phyloP scores from a whole-genome alignment of 2,329 filamentous ascomycete species.

The Davidsoniella australis region DNA sequence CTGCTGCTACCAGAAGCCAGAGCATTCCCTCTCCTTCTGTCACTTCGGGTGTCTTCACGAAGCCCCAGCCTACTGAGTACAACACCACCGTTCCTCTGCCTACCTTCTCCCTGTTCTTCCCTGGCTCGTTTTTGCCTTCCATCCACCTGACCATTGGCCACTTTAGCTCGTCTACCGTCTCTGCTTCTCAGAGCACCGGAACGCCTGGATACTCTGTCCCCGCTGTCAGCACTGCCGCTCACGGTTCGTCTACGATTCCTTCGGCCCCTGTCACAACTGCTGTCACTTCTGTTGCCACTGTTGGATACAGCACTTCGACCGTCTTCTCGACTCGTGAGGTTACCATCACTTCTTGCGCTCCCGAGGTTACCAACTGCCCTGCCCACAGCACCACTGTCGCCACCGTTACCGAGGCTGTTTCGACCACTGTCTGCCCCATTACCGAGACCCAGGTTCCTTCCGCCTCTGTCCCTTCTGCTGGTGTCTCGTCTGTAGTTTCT shows the following conservation, averaged over 20 bases:
- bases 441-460: neutral
- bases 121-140: neutral
- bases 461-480: neutral
- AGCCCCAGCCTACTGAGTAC: neutral
- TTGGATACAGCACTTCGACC: slow-evolving; percentile 20
- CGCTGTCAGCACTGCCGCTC: neutral
- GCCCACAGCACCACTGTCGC: slow-evolving; percentile 20
- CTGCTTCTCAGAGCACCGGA: no score
- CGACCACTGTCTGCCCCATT: slow-evolving; percentile 29
- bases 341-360: slow-evolving; percentile 39
- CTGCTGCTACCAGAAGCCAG: neutral
- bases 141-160: neutral
- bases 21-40: neutral
- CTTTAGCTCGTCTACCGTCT: no score
- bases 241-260: neutral
- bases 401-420: slow-evolving; percentile 24
- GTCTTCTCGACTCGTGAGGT: slow-evolving; percentile 27
- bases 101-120: neutral
- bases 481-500: neutral
- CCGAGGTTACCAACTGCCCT: slow-evolving; percentile 25
- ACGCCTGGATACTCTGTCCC: neutral
- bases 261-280: neutral
- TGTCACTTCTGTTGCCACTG: slow-evolving; percentile 2
- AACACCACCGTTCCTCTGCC: neutral
- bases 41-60: neutral